Percentiles rank a stretch among this genome's conserved stretches.
Evolutionary conservation across 345 rosid genomes (phyloP).

Genomic region (Heritiera fomes): DNA sequence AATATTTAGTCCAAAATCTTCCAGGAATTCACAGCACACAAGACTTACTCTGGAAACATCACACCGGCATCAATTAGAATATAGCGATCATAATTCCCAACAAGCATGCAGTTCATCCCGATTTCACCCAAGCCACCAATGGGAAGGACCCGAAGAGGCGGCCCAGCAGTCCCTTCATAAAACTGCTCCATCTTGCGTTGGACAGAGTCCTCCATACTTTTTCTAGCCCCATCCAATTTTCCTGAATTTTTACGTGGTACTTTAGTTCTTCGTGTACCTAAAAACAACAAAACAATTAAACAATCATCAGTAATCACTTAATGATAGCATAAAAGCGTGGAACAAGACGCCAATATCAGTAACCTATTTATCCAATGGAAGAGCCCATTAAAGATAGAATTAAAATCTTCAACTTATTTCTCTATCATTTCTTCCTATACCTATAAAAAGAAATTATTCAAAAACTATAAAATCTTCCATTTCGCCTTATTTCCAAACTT

Average conservation of each 20-base stretch:
- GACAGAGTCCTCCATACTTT: conserved; percentile 96
- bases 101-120: conserved; percentile 99
- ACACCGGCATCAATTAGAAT: conserved; percentile 91
- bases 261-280: conserved; percentile 48
- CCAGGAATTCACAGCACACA: not conserved
- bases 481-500: not conserved
- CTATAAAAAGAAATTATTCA: not conserved
- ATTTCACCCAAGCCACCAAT: conserved; percentile 98
- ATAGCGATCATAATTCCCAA: conserved; percentile 91
- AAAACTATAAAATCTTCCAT: not conserved
- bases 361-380: not conserved
- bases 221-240: conserved; percentile 76
- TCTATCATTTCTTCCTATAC: not conserved
- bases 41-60: conserved; percentile 97
- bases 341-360: not conserved
- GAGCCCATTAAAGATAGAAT: not conserved
- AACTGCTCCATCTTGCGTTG: conserved; percentile 95
- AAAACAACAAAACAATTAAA: not conserved
- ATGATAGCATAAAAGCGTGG: not conserved
- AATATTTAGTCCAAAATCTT: conserved; percentile 13
- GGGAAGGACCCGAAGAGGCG: conserved; percentile 93
- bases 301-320: not conserved
- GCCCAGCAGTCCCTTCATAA: conserved; percentile 89
- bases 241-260: conserved; percentile 54
- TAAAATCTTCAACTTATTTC: not conserved